Base-by-base conservation (phyloP, 352 stramenopile genomes). In the Pythium sukuiense region DNA sequence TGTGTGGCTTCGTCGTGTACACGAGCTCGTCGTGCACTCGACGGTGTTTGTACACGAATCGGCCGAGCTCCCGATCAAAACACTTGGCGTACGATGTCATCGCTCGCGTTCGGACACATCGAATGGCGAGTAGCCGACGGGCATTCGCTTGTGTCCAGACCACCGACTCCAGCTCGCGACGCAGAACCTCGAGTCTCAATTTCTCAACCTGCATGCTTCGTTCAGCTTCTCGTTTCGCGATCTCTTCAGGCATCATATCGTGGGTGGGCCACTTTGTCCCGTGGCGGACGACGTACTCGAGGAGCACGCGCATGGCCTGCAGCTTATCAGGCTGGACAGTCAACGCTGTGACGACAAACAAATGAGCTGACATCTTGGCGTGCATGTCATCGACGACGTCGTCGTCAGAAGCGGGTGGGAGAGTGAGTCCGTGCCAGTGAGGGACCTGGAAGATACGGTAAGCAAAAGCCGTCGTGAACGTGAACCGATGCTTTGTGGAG, bases 51-150 rank as follows among this genome's bases (percentile, higher is more conserved):
- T 89, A 92, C 1, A 87, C 56, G 39, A 88, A 77, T 4, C 29
- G 41, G 1, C 35, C 55, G 1, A 53, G 58, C 24, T 54, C 39
- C 2, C 33, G 61, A 45, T 92, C 71, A 29, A 85, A 77, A 20
- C 75, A 49, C 50, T 87, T 87, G 5, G 24, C 76, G 63, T 90
- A 92, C 6, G 67, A 67, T 32, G 74, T 65, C 63, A 83, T 33
- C 3, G 83, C 83, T 24, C 89, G 67, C 8, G 61, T 60, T 24
- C 72, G 67, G 1, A 76, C 72, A n/a, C 18, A 24, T 35, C 61
- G 63, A 41, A 65, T 72, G 9, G 81, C 80, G 43, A 90, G 41
- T 0, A 63, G 13, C 7, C 71, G 73, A 24, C 83, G 67, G 12
- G 65, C 71, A 11, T 63, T 60, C 3, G 80, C 20, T 57, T 92